Conservation (phyloP, 345 rosid genomes). For the Syzygium aqueum region DNA sequence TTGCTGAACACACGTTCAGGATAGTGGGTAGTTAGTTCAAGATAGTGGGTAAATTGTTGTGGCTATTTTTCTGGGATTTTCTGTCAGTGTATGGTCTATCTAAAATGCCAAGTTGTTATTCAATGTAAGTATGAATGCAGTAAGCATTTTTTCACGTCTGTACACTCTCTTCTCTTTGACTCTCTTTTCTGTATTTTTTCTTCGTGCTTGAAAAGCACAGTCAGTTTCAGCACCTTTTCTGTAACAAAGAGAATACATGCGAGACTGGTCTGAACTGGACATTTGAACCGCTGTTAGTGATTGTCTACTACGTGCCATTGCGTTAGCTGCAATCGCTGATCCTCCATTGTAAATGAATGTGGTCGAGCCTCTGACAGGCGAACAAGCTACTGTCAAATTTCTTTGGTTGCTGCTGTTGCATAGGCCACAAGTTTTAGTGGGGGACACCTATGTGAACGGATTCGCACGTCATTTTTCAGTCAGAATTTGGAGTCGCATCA, state of each 20-base stretch:
- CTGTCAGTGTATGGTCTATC: too few relatives aligned
- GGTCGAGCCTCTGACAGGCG: constrained; percentile 17
- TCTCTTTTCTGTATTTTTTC: too few relatives aligned
- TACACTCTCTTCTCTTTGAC: too few relatives aligned
- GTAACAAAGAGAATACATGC: not conserved
- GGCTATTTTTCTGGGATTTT: too few relatives aligned
- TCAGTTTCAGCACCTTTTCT: too few relatives aligned
- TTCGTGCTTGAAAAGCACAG: too few relatives aligned
- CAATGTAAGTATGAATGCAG: too few relatives aligned
- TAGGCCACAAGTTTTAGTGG: not conserved
- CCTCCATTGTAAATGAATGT: constrained; percentile 14
- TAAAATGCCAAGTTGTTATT: too few relatives aligned
- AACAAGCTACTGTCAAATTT: constrained; percentile 16
- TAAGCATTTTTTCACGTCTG: too few relatives aligned
- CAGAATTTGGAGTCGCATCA: not conserved
- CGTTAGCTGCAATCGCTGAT: constrained; percentile 32
- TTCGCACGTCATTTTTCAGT: not conserved
- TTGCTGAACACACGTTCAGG: too few relatives aligned
- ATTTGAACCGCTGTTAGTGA: constrained; percentile 56
- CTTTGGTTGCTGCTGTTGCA: constrained; percentile 28
- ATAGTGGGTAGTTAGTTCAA: too few relatives aligned
- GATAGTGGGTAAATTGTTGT: too few relatives aligned
- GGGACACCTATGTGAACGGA: not conserved
- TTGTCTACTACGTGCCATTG: constrained; percentile 46
- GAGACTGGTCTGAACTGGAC: constrained; percentile 38